phyloP scores from a whole-genome alignment of 192 early-diverging fungal genomes.

The Coemansia sp. region DNA sequence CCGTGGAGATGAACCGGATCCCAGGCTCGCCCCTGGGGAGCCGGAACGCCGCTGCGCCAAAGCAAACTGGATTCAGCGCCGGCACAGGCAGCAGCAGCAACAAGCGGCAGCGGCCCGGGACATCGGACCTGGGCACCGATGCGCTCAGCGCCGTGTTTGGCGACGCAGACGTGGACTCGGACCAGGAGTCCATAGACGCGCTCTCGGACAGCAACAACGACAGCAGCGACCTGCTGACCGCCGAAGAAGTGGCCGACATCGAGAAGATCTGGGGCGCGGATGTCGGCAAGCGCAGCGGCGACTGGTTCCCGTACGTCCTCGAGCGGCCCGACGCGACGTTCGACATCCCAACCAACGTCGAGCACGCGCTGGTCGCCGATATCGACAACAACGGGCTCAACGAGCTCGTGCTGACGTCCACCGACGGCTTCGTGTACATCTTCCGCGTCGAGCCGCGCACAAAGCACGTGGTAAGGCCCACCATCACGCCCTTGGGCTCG shows the following conservation, averaged over 20 bases:
- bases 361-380: conserved; percentile 52
- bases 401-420: conserved; percentile 53
- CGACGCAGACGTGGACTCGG: conserved; percentile 34
- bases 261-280: conserved; percentile 53
- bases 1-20: not conserved
- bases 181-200: conserved; percentile 23
- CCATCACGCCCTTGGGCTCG: conserved; percentile 28
- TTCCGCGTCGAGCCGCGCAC: conserved; percentile 40
- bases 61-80: conserved; percentile 15
- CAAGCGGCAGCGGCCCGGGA: conserved; percentile 1
- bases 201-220: conserved; percentile 27
- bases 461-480: conserved; percentile 43
- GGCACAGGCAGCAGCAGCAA: conserved; percentile 18
- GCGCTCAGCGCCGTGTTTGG: conserved; percentile 31
- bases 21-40: not conserved
- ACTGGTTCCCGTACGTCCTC: conserved; percentile 52
- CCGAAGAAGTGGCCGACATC: conserved; percentile 44
- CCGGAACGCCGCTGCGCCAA: not conserved
- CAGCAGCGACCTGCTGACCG: conserved; percentile 20
- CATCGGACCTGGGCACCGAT: conserved; percentile 15
- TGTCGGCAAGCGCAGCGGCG: conserved; percentile 51
- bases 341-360: conserved; percentile 49
- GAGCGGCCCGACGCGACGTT: conserved; percentile 50
- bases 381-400: conserved; percentile 51
- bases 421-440: conserved; percentile 55